Percentiles rank a stretch among this genome's conserved stretches.
These are phyloP conservation scores for Thermothelomyces thermophilus DNA, from an alignment of 2,329 filamentous ascomycete species.

Conservation along the genomic window DNA sequence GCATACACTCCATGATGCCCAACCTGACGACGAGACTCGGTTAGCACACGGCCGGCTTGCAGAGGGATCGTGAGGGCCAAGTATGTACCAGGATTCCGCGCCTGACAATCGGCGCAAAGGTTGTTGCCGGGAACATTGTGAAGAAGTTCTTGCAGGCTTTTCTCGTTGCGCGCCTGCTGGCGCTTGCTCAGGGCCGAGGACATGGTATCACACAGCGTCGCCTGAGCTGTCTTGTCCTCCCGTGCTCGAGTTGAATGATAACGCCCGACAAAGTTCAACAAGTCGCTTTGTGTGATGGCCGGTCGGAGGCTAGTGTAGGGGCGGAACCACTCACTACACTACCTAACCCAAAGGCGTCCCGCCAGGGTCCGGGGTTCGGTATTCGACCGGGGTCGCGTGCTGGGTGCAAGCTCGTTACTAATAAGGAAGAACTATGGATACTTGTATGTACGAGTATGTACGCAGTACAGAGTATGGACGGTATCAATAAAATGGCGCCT, in stretches of 20 bases:
- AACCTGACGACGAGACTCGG: slow-evolving; percentile 49
- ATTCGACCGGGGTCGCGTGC: neutral
- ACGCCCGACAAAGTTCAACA: slow-evolving; percentile 5
- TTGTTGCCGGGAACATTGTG: slow-evolving; percentile 81
- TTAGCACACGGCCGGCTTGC: slow-evolving; percentile 28
- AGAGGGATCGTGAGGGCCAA: slow-evolving; percentile 28
- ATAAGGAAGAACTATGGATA: no score
- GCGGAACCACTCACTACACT: neutral
- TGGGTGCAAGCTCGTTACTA: neutral
- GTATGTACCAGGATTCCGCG: slow-evolving; percentile 74
- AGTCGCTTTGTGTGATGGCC: slow-evolving; percentile 15
- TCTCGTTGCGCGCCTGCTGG: slow-evolving; percentile 96
- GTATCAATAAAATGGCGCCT: slow-evolving; percentile 7
- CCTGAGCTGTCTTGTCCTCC: slow-evolving; percentile 2
- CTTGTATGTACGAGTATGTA: no score
- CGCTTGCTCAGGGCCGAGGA: slow-evolving; percentile 79
- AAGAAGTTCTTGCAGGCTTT: slow-evolving; percentile 81
- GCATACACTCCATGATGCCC: slow-evolving; percentile 94
- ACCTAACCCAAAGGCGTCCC: slow-evolving; percentile 10
- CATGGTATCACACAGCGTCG: slow-evolving; percentile 30
- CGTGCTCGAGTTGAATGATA: neutral
- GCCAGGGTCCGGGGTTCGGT: slow-evolving; percentile 8
- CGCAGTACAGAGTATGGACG: no score
- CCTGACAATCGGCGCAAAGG: slow-evolving; percentile 85
- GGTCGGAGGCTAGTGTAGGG: slow-evolving; percentile 17